Conservation (phyloP, 805 yeast genomes). For the Brettanomyces naardenensis region DNA sequence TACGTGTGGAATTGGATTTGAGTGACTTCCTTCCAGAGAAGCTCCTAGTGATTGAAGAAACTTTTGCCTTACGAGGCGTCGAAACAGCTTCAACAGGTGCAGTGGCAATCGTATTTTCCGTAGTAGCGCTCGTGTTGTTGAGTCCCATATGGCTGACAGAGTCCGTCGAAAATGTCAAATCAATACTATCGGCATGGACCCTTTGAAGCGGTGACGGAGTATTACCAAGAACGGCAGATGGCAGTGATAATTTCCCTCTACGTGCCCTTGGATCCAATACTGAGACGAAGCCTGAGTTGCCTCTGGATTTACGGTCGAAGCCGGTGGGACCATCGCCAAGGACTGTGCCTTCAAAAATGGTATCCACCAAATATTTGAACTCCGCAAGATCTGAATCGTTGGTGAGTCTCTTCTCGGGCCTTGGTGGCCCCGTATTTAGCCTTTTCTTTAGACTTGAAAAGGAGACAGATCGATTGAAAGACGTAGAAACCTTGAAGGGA, state of each 20-base stretch:
- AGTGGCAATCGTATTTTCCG: background rate
- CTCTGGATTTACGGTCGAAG: background rate
- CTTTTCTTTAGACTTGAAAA: conserved; percentile 20
- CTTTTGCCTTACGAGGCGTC: background rate
- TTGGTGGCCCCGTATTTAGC: background rate
- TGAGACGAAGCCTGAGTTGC: background rate
- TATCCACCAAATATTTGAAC: conserved; percentile 24
- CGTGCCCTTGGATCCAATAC: background rate
- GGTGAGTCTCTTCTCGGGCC: background rate
- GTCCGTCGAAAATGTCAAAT: background rate
- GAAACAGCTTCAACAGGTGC: background rate
- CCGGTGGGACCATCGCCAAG: background rate
- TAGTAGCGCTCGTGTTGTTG: background rate
- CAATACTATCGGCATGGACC: background rate
- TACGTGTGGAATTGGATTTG: conserved; percentile 22
- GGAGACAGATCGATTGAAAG: conserved; percentile 42
- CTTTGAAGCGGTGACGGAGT: background rate
- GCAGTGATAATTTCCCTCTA: background rate
- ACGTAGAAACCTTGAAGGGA: conserved; percentile 33
- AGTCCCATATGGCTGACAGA: background rate
- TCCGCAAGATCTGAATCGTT: conserved; percentile 17
- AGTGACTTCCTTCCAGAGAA: conserved; percentile 10
- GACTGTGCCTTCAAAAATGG: conserved; percentile 19
- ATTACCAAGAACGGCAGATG: background rate
- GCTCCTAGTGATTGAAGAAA: background rate